Evolutionary conservation across 2,329 filamentous ascomycete species (phyloP).

Genomic region (Aureobasidium leucospermi): DNA sequence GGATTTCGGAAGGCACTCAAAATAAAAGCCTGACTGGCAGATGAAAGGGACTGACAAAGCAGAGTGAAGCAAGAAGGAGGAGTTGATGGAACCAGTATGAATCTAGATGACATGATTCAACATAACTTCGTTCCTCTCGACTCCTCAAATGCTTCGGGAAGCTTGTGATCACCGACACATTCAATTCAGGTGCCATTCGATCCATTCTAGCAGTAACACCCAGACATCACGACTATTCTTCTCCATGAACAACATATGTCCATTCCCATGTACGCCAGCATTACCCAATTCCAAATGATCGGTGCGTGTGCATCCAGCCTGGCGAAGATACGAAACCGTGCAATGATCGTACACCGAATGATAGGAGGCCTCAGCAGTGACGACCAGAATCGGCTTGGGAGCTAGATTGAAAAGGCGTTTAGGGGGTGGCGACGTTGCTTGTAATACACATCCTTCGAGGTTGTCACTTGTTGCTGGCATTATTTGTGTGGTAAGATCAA

Average conservation of each 20-base stretch:
- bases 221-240: constrained; percentile 43
- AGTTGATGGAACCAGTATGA: too few relatives aligned
- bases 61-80: too few relatives aligned
- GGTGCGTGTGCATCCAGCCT: constrained; percentile 40
- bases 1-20: too few relatives aligned
- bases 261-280: constrained; percentile 45
- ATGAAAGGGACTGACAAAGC: too few relatives aligned
- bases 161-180: neutral
- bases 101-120: too few relatives aligned
- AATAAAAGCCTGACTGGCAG: too few relatives aligned
- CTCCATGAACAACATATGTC: constrained; percentile 50
- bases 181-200: neutral
- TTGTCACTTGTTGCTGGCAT: constrained; percentile 16
- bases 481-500: constrained; percentile 15
- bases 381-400: constrained; percentile 41
- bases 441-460: constrained; percentile 32
- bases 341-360: constrained; percentile 51
- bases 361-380: constrained; percentile 48
- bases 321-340: constrained; percentile 44
- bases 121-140: too few relatives aligned
- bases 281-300: constrained; percentile 41
- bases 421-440: constrained; percentile 28
- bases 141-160: too few relatives aligned
- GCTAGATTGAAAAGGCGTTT: constrained; percentile 43
- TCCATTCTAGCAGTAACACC: constrained; percentile 32